Evolutionary conservation across 164 flowering plant genomes (phyloP).

Genomic region (Piper longum): DNA sequence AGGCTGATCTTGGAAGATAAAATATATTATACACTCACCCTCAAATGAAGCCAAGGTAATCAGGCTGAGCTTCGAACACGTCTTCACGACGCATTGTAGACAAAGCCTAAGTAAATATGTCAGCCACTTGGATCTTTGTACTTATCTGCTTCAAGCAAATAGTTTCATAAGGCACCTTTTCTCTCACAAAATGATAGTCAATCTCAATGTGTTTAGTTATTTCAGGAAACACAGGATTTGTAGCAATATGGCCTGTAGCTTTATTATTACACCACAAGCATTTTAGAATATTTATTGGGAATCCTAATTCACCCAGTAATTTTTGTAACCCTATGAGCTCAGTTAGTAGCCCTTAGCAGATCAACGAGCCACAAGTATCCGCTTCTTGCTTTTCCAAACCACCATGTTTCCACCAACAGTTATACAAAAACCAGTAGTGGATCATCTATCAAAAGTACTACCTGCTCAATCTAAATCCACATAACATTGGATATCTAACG

Average conservation of each 20-base stretch:
- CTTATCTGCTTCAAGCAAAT: neutral
- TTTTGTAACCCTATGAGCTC: neutral
- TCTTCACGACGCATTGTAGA: neutral
- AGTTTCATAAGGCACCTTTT: neutral
- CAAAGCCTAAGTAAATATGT: neutral
- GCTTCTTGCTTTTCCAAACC: neutral
- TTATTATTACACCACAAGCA: neutral
- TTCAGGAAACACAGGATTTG: too few relatives aligned
- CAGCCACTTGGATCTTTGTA: neutral
- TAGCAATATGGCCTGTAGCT: too few relatives aligned
- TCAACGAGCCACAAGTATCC: neutral
- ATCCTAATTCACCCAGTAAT: neutral
- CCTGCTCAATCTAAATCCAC: too few relatives aligned
- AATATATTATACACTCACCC: neutral
- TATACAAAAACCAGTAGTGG: neutral
- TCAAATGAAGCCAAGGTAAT: neutral
- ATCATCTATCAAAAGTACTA: too few relatives aligned
- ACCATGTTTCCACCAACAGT: neutral
- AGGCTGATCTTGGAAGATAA: neutral
- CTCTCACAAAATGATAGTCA: neutral
- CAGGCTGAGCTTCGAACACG: neutral
- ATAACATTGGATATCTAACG: neutral
- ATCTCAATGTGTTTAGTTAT: too few relatives aligned
- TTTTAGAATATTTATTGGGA: neutral
- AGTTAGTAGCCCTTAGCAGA: neutral